Conservation (phyloP, 2,329 filamentous ascomycete genomes). For the Didymella lethalis region DNA sequence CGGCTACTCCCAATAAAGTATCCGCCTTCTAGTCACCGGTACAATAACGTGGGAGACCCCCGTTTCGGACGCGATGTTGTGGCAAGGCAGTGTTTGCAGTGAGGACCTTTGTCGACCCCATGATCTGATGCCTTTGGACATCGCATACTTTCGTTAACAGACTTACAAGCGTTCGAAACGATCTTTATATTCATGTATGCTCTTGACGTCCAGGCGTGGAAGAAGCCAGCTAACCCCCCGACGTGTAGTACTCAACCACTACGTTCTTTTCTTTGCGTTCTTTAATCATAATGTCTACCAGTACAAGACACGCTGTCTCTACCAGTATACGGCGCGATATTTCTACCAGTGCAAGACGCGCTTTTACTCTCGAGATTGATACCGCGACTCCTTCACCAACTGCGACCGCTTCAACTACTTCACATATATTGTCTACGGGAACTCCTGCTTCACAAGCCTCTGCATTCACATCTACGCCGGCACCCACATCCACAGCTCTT, state of each 20-base stretch:
- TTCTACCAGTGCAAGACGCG: constrained; percentile 30
- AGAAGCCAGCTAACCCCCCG: neutral
- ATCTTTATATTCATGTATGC: constrained; percentile 20
- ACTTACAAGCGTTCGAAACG: constrained; percentile 20
- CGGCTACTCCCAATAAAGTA: constrained; percentile 38
- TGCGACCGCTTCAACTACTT: constrained; percentile 4
- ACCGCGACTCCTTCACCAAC: constrained; percentile 21
- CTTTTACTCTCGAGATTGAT: constrained; percentile 25
- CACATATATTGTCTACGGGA: neutral
- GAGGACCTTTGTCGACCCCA: constrained; percentile 25
- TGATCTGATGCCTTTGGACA: constrained; percentile 22
- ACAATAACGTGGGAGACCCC: constrained; percentile 36
- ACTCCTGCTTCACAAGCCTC: neutral
- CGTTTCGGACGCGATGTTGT: constrained; percentile 27
- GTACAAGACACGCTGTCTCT: constrained; percentile 23
- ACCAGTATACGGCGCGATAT: constrained; percentile 22
- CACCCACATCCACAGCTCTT: constrained; percentile 19
- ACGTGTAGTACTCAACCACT: constrained; percentile 2
- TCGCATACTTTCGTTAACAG: constrained; percentile 29
- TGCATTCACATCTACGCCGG: neutral
- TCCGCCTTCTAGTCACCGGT: constrained; percentile 30
- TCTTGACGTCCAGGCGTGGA: neutral
- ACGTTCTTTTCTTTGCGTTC: constrained; percentile 15
- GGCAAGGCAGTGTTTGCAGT: constrained; percentile 30
- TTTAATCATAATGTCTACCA: constrained; percentile 44